Evolutionary conservation across 2,329 filamentous ascomycete genomes (phyloP).

Genomic region (Apiospora marii): DNA sequence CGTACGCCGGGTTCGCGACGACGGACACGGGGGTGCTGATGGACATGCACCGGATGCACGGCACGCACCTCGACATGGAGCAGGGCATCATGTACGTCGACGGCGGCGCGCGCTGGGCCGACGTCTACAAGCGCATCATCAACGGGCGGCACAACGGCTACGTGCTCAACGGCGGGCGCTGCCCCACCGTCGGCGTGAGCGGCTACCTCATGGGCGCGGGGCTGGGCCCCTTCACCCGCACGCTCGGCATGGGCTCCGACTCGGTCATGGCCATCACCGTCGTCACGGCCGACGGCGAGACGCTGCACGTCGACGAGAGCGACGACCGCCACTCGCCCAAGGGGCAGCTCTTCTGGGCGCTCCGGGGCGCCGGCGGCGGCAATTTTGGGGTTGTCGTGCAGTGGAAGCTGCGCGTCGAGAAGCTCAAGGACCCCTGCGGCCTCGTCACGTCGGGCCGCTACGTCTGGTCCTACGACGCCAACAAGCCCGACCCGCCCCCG

Average conservation of each 20-base stretch:
- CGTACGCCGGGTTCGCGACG: conserved; percentile 42
- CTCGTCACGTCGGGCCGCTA: conserved; percentile 39
- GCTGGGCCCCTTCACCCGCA: conserved; percentile 45
- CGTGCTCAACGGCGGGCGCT: conserved; percentile 43
- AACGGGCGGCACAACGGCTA: conserved; percentile 33
- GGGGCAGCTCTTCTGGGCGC: conserved; percentile 47
- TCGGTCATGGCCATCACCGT: conserved; percentile 45
- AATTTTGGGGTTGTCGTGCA: conserved; percentile 49
- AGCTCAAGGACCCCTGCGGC: conserved; percentile 25
- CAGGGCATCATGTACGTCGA: conserved; percentile 33
- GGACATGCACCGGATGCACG: conserved; percentile 42
- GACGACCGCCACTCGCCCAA: conserved; percentile 34
- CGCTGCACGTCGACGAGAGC: conserved; percentile 31
- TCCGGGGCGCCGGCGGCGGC: conserved; percentile 49
- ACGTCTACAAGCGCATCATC: conserved; percentile 43
- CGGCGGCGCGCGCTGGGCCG: conserved; percentile 41
- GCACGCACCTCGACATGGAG: conserved; percentile 35
- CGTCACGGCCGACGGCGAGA: conserved; percentile 40
- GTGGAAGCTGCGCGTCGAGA: conserved; percentile 39
- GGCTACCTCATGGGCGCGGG: conserved; percentile 50
- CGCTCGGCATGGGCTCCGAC: conserved; percentile 47
- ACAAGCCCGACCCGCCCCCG: neutral
- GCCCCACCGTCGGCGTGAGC: conserved; percentile 47
- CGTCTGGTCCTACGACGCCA: conserved; percentile 31
- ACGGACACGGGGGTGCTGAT: conserved; percentile 39